These are phyloP conservation scores for Saccharomyces uvarum DNA, from an alignment of 1,139 yeast genomes.

Conservation along the genomic window DNA sequence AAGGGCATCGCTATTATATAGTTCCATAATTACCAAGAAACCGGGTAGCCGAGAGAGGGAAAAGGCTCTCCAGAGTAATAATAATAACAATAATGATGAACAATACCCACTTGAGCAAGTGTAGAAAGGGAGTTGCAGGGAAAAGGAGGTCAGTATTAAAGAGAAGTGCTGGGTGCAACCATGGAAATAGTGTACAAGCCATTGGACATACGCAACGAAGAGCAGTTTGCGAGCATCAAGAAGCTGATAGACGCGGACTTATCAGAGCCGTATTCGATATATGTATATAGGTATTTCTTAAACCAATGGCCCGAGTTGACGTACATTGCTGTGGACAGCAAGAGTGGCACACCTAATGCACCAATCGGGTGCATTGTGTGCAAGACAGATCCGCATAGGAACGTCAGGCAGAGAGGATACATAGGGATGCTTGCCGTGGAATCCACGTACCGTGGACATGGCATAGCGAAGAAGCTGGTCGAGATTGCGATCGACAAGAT, in stretches of 20 bases:
- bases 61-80: background rate
- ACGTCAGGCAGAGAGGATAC: conserved; percentile 70
- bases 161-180: background rate
- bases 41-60: background rate
- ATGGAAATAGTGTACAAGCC: conserved; percentile 21
- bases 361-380: conserved; percentile 80
- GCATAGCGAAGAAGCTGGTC: conserved; percentile 73
- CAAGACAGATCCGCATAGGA: conserved; percentile 72
- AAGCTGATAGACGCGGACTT: conserved; percentile 50
- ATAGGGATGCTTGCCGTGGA: conserved; percentile 94
- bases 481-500: conserved; percentile 57
- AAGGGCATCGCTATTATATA: conserved; percentile 1
- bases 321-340: conserved; percentile 40
- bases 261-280: conserved; percentile 67
- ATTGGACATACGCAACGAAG: conserved; percentile 21
- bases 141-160: background rate
- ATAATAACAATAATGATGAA: background rate
- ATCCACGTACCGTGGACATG: conserved; percentile 60
- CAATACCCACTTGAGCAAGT: background rate
- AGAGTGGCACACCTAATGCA: conserved; percentile 19
- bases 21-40: background rate
- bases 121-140: background rate
- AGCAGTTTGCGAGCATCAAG: conserved; percentile 34
- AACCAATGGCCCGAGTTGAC: conserved; percentile 65
- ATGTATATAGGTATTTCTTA: conserved; percentile 61